Evolutionary conservation across 805 yeast species (phyloP), one percentile per base, ranked within the genome.

Genomic region (Ogataea paradorogensis): DNA sequence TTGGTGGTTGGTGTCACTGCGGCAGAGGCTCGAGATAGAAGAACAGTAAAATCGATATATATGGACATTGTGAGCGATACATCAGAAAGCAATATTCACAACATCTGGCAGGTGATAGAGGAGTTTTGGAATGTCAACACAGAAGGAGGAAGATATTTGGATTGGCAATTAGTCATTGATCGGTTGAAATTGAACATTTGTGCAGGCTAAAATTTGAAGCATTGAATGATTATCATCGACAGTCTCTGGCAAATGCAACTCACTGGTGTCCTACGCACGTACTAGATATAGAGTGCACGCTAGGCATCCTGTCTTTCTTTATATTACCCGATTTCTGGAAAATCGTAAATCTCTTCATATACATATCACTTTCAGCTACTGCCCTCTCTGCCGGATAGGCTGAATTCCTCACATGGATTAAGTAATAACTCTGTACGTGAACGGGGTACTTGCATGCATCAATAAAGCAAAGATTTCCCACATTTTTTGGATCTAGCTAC

Each of bases 1-100:
- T 34, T 55, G 3, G 48, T 55, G 5, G 43, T 48, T 3, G 60
- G 59, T 2, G 59, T 58, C 2, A 52, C 53, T 4, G 58, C 57
- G 14, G 53, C 50, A 18, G 60, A 55, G 32, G 21, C 39, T 10
- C 38, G 56, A n/a, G 60, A 55, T 38, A 45, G 54, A n/a, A 13
- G 48, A 8, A 50, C 47, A 36, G 40, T 52, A 13, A 42, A 47
- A 22, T 40, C 34, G n/a, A 35, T 55, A 13, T 55, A 53, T 30
- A 15, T 45, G 9, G 28, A 39, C 20, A 38, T 34, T 6, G 29
- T 44, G 7, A 33, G 33, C 16, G 35, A 37, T 27, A 43, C 33
- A 15, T 34, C 39, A 10, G 50, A 43, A 26, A 42, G 42, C 5
- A 54, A 48, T 31, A 16, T 55, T 4, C 21, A 42, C 11, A 33